Percentiles rank a stretch among this genome's conserved stretches.
Evolutionary conservation across 495 filamentous ascomycete species (phyloP).

Genomic region (Aspergillus avenaceus): DNA sequence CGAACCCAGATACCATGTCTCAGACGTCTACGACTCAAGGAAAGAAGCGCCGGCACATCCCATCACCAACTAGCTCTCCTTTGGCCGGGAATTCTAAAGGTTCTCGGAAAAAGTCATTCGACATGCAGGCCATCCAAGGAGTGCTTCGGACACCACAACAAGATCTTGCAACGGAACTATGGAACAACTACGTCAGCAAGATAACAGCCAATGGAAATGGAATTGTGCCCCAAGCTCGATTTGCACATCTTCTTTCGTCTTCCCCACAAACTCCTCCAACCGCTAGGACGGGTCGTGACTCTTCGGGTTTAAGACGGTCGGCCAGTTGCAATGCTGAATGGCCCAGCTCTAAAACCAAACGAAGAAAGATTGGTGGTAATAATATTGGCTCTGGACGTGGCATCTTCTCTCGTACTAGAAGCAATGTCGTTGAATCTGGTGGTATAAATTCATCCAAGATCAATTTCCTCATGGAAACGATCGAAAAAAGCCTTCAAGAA

Average conservation of each 20-base stretch:
- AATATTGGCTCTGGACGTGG: conserved; percentile 30
- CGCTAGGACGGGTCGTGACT: conserved; percentile 38
- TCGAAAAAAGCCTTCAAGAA: conserved; percentile 57
- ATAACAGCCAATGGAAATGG: conserved; percentile 34
- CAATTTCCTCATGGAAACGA: conserved; percentile 59
- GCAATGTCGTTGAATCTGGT: conserved; percentile 44
- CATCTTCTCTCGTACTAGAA: conserved; percentile 47
- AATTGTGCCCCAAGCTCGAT: conserved; percentile 43
- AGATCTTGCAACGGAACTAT: conserved; percentile 82
- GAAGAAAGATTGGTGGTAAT: conserved; percentile 33
- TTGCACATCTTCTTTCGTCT: conserved; percentile 66
- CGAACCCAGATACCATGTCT: conserved; percentile 32
- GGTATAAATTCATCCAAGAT: conserved; percentile 56
- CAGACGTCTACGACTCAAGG: conserved; percentile 49
- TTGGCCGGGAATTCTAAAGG: conserved; percentile 44
- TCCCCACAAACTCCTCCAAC: conserved; percentile 60
- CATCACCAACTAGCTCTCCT: conserved; percentile 75
- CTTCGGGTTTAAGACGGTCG: conserved; percentile 57
- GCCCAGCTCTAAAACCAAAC: conserved; percentile 55
- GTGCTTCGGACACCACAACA: conserved; percentile 68
- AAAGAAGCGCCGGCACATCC: conserved; percentile 74
- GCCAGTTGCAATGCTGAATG: conserved; percentile 68
- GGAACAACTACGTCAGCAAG: conserved; percentile 69
- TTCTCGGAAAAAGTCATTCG: conserved; percentile 36
- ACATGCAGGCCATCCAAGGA: conserved; percentile 50